Evolutionary conservation across 2,329 filamentous ascomycete species (phyloP), one percentile per base, ranked within the genome.

Genomic region (Ophiostoma angusticollis): DNA sequence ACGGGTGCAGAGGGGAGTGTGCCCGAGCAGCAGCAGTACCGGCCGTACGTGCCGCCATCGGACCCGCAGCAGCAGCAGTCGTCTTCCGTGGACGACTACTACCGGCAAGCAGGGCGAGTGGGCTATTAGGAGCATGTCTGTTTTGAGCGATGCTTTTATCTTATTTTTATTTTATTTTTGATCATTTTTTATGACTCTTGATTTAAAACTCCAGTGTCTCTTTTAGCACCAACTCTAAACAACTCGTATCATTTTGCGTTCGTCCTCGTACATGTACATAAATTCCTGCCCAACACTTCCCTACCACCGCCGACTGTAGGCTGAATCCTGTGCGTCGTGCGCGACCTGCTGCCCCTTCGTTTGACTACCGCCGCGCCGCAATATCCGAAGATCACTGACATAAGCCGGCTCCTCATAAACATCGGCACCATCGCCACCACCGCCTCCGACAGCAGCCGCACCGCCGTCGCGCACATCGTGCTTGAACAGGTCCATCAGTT

Each of bases 401-500:
- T 17, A 13, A 5, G n/a, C 9, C n/a, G 16, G 21, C 9, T 7
- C 31, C 9, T 14, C 13, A 4, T 14, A 31, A 22, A 11, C 24
- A 7, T 7, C 27, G 22, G 16, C 23, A 13, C 8, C 3, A 18
- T 4, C 29, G 11, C 16, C 17, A 6, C 22, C 9, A 28, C 25
- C 21, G 29, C 24, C 37, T 9, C 16, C 33, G 12, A 12, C 24
- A 6, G 14, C 34, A 12, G 17, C 40, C 7, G 9, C 39, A 1
- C 19, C 36, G 7, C 16, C 23, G 22, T 17, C 46, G 25, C 44
- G 33, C 27, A 47, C 45, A 52, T 84, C 79, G 22, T 78, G 76
- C 46, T 75, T 77, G 64, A 98, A 98, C 41, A 98, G 70, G 35
- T 84, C 79, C 58, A 98, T 70, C 58, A 98, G 93, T 60, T 98